Base-by-base conservation (phyloP, 2,329 filamentous ascomycete species). In the Aciculosporium take region DNA sequence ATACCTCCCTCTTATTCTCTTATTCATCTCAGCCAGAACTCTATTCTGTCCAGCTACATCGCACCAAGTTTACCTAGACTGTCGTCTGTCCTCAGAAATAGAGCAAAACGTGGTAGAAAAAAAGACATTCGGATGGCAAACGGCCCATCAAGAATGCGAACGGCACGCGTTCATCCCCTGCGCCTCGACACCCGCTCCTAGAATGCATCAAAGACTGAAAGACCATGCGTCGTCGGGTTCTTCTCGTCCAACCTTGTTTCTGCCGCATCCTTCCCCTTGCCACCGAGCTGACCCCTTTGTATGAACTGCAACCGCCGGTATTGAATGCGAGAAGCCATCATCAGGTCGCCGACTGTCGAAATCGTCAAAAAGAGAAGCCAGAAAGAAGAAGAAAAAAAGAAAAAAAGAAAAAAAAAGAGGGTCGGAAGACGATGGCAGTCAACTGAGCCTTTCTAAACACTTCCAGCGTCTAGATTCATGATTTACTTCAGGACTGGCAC, bases 401-500 rank as follows among this genome's bases (percentile, higher is more conserved):
- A 28, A 25, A 15, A 6, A 21, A 40, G 17, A n/a, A 7, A 25
- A 28, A 27, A 25, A 20, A 8, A 23, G 35, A 20, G 2, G 27
- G 18, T 27, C 27, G n/a, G 27, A 21, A 13, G 7, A 32, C 24
- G 13, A 20, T 15, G 13, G 23, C 9, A 3, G 7, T 13, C 23
- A n/a, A n/a, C 12, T 1, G 24, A 4, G 4, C 15, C 25, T 7
- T 30, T 20, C 15, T n/a, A n/a, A 32, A 42, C 13, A 6, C 34
- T 29, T 9, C 25, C 20, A 17, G 27, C 18, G 15, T 25, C 13
- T 9, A 15, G 24, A 12, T 8, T 24, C n/a, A 23, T 30, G n/a
- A 8, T 17, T 9, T 28, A 21, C n/a, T 18, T 32, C 23, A 29
- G 10, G 10, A 31, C n/a, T 53, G 45, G 55, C 32, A 52, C 44